Conservation (phyloP, 139 green algal genomes). For the Tetradesmus obliquus region DNA sequence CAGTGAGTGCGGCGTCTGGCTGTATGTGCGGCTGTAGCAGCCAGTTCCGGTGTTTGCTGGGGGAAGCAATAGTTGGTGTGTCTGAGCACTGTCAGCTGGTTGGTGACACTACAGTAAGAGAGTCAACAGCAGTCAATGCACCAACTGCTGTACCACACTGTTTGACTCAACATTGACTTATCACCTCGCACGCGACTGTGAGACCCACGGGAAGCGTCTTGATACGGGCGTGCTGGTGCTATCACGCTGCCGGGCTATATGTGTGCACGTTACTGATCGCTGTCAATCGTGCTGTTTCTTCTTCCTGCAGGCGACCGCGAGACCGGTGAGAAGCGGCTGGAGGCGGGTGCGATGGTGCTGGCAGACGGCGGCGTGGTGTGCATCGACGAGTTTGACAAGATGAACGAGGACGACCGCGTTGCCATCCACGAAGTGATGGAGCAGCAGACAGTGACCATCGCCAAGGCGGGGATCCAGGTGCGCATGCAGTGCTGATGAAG, state of each 20-base stretch:
- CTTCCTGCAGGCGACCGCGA: conserved; percentile 35
- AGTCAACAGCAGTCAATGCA: not conserved
- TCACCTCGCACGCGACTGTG: conserved; percentile 15
- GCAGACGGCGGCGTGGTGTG: conserved; percentile 98
- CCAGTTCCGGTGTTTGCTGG: not conserved
- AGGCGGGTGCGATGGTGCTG: conserved; percentile 99
- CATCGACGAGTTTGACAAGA: conserved; percentile 99
- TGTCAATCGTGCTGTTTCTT: not conserved
- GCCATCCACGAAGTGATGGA: conserved; percentile 99
- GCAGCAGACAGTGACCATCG: conserved; percentile 98
- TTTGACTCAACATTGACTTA: not conserved
- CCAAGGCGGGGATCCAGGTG: conserved; percentile 97
- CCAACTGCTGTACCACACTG: too few species aligned
- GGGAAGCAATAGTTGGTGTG: too few species aligned
- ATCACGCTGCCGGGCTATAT: not conserved
- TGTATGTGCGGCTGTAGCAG: not conserved
- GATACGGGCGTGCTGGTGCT: conserved; percentile 99
- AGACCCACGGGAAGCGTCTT: conserved; percentile 92
- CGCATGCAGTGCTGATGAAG: not conserved
- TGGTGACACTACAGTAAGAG: not conserved
- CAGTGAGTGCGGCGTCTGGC: conserved; percentile 66
- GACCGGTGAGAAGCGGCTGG: conserved; percentile 93
- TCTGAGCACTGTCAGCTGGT: too few species aligned
- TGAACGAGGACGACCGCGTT: conserved; percentile 97
- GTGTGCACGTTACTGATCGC: not conserved